A percentile compares a stretch with the other conserved stretches of the same genome.
Evolutionary conservation across 305 asterid species (phyloP).

Genomic region (Ilex paraguariensis): DNA sequence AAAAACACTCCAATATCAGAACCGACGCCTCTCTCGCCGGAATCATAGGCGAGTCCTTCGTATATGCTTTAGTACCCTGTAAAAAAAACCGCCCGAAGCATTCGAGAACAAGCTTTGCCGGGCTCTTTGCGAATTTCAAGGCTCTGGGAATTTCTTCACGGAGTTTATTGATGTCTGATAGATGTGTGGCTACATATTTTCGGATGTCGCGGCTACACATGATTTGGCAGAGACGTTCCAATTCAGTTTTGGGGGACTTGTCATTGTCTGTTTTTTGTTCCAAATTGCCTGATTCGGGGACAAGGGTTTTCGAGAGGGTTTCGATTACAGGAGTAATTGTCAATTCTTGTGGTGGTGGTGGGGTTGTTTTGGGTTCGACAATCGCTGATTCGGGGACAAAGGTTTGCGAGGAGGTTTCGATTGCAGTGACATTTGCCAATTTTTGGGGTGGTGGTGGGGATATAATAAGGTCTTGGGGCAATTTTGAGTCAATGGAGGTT

Average conservation of each 20-base stretch:
- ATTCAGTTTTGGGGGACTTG: constrained; percentile 33
- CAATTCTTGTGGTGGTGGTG: constrained; percentile 5
- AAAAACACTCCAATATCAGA: constrained; percentile 61
- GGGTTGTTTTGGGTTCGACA: neutral
- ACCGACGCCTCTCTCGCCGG: constrained; percentile 71
- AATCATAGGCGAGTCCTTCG: constrained; percentile 52
- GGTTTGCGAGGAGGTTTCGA: neutral
- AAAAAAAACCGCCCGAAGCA: constrained; percentile 69
- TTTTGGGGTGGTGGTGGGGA: constrained; percentile 11
- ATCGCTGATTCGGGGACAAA: neutral
- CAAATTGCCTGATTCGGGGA: neutral
- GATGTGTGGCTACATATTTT: constrained; percentile 38
- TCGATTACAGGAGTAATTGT: neutral
- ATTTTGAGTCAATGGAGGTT: constrained; percentile 32
- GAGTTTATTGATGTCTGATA: constrained; percentile 30
- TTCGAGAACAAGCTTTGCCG: constrained; percentile 64
- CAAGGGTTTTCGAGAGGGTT: neutral
- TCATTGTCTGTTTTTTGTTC: neutral
- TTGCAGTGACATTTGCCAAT: neutral
- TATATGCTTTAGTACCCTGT: constrained; percentile 67
- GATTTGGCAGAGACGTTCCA: constrained; percentile 43
- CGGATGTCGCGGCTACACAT: constrained; percentile 62
- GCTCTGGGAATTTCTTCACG: constrained; percentile 67
- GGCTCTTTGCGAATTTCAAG: constrained; percentile 45
- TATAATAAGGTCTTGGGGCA: constrained; percentile 18